These are phyloP conservation scores for Aureobasidium leucospermi DNA, from an alignment of 2,329 filamentous ascomycete species.

Conservation along the genomic window DNA sequence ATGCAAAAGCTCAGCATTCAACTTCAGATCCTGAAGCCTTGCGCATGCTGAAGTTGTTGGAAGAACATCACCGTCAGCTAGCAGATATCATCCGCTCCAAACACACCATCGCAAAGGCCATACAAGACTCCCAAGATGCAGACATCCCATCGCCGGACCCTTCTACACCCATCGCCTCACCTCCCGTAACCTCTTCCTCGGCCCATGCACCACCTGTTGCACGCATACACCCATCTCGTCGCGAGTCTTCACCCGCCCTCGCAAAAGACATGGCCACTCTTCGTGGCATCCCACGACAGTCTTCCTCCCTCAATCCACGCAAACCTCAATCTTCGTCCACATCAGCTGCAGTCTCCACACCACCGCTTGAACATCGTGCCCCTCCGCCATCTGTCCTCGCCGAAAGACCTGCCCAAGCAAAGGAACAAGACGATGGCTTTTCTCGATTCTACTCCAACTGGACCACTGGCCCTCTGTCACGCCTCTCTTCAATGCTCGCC, in stretches of 20 bases:
- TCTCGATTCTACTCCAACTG: conserved; percentile 77
- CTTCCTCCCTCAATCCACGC: conserved; percentile 16
- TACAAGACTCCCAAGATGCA: conserved; percentile 29
- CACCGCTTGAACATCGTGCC: neutral
- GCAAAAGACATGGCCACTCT: conserved; percentile 32
- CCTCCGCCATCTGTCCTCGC: conserved; percentile 22
- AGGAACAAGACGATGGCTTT: conserved; percentile 57
- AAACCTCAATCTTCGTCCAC: neutral
- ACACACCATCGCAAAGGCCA: conserved; percentile 36
- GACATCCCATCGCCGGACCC: neutral
- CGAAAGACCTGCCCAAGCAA: conserved; percentile 1
- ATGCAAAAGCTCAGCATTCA: conserved; percentile 69
- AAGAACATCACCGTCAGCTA: conserved; percentile 78
- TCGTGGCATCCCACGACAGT: conserved; percentile 27
- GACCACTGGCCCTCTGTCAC: conserved; percentile 81
- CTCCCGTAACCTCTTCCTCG: neutral
- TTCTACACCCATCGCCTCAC: neutral
- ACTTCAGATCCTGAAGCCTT: conserved; percentile 65
- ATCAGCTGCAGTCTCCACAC: neutral
- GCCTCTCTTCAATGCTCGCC: conserved; percentile 80
- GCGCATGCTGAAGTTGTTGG: conserved; percentile 74
- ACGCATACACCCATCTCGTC: conserved; percentile 14
- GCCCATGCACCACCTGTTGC: neutral
- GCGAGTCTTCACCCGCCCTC: conserved; percentile 29
- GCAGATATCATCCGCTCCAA: conserved; percentile 73